Evolutionary conservation across 805 yeast species (phyloP).

Genomic region (Yarrowia bubula): DNA sequence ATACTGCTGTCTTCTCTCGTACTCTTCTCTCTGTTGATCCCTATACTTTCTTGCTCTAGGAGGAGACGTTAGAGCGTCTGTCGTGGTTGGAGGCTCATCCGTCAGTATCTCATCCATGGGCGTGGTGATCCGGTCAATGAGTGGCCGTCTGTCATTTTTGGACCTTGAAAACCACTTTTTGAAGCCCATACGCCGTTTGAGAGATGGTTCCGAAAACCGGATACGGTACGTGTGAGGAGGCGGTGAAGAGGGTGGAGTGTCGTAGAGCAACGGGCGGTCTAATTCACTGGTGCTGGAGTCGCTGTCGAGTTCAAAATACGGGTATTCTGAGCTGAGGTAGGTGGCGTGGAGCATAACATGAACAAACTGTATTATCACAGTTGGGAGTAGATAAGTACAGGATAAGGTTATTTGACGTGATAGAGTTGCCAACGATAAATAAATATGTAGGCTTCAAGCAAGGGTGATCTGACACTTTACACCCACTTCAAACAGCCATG

Average conservation of each 20-base stretch:
- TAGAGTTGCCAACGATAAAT: not conserved
- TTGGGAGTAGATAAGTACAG: too few relatives aligned
- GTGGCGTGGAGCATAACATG: slow-evolving; percentile 12
- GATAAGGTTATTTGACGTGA: too few relatives aligned
- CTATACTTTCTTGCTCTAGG: not conserved
- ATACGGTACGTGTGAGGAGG: not conserved
- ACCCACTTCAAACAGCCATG: not conserved
- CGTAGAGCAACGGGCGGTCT: slow-evolving; percentile 3
- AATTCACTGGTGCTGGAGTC: not conserved
- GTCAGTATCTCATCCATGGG: slow-evolving; percentile 18
- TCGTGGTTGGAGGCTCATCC: not conserved
- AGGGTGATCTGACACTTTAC: too few relatives aligned
- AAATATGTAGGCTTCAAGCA: not conserved
- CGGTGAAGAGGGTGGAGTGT: not conserved
- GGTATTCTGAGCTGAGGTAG: not conserved
- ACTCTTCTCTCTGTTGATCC: slow-evolving; percentile 5
- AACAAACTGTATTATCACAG: too few relatives aligned
- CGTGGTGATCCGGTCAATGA: slow-evolving; percentile 13
- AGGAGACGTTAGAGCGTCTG: slow-evolving; percentile 2
- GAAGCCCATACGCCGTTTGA: slow-evolving; percentile 5
- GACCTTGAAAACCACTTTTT: slow-evolving; percentile 18
- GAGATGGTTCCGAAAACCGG: not conserved
- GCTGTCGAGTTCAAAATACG: slow-evolving; percentile 1
- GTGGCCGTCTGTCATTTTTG: slow-evolving; percentile 4
- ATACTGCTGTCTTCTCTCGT: slow-evolving; percentile 7